Conservation (phyloP, 768 basidiomycete species). For the Epithele typhae region DNA sequence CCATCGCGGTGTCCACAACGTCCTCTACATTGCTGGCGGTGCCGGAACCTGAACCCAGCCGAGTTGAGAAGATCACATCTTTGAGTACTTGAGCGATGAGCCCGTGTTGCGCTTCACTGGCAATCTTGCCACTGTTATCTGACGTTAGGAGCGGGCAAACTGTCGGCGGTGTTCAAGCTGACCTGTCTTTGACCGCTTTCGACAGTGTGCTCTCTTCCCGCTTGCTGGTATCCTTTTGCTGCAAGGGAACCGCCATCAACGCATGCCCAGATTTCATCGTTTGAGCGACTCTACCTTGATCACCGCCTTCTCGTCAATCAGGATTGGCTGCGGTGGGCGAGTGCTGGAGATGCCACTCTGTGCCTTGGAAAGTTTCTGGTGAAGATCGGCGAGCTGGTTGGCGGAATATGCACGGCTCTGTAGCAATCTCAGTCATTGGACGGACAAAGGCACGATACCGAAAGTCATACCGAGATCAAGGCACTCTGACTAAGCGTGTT, state of each 20-base stretch:
- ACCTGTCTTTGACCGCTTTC: slow-evolving; percentile 93
- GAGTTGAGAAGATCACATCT: slow-evolving; percentile 78
- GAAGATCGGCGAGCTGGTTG: slow-evolving; percentile 84
- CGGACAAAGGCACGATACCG: not conserved
- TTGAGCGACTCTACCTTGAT: slow-evolving; percentile 49
- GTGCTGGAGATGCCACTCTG: slow-evolving; percentile 54
- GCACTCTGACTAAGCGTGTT: slow-evolving; percentile 94
- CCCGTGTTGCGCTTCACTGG: slow-evolving; percentile 89
- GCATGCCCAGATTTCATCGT: too few species aligned
- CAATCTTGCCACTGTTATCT: slow-evolving; percentile 83
- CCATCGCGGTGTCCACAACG: slow-evolving; percentile 36
- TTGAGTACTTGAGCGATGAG: slow-evolving; percentile 92
- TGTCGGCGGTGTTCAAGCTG: slow-evolving; percentile 18
- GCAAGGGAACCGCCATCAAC: slow-evolving; percentile 1
- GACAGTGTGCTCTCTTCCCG: slow-evolving; percentile 76
- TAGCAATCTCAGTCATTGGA: not conserved
- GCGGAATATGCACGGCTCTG: slow-evolving; percentile 95
- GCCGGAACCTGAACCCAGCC: slow-evolving; percentile 24
- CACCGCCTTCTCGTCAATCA: slow-evolving; percentile 43
- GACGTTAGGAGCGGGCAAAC: too few species aligned
- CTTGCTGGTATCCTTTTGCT: slow-evolving; percentile 71
- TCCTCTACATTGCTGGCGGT: slow-evolving; percentile 18
- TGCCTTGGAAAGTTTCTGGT: slow-evolving; percentile 82
- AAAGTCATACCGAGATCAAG: slow-evolving; percentile 70
- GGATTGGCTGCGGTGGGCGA: slow-evolving; percentile 48